Base-by-base conservation (phyloP, 352 stramenopile species). In the Thalassiosira livingstoniorum region DNA sequence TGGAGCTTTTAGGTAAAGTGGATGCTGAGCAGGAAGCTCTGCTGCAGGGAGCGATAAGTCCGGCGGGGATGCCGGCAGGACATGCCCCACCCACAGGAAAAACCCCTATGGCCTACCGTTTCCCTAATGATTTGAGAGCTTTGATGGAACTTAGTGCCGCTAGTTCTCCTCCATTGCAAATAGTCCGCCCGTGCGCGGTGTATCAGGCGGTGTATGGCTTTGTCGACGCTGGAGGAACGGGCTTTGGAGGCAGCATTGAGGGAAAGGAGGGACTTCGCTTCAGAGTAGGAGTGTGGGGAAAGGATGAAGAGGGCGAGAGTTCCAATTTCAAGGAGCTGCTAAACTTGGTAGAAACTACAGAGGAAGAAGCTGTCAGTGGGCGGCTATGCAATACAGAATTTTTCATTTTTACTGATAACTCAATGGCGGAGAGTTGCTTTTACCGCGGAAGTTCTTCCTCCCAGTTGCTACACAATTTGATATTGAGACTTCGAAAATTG, bases 361-460 rank as follows among this genome's bases (percentile, higher is more conserved):
- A 89, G 78, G 31, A 68, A 7, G 45, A 70, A 27, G 73, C 68
- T 15, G 37, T 10, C n/a, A 1, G 31, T 29, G 74, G 74, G 2
- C 0, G 63, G 23, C 18, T 87, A 0, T 2, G 32, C 0, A 55
- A 76, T 37, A 42, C 31, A 0, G 78, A 93, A 45, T 35, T 91
- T 0, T 92, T 85, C 42, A 25, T 91, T 0, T 91, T 91, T 37
- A 93, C 88, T 2, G 86, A 92, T 61, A 93, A 91, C 51, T 72
- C 64, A 0, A 80, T 61, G 11, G 64, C 83, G 1, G 86, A 91
- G 47, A 58, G n/a, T 23, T 68, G 71, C 2, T 89, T 82, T 51
- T 86, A 82, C 55, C 65, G 64, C 25, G 83, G 80, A 2, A 83
- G 23, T 2, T 90, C 76, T 0, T 78, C 54, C 2, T 85, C 70